These are phyloP conservation scores for Skeletonema grethae DNA, from an alignment of 108 stramenopile genomes.

Conservation along the genomic window DNA sequence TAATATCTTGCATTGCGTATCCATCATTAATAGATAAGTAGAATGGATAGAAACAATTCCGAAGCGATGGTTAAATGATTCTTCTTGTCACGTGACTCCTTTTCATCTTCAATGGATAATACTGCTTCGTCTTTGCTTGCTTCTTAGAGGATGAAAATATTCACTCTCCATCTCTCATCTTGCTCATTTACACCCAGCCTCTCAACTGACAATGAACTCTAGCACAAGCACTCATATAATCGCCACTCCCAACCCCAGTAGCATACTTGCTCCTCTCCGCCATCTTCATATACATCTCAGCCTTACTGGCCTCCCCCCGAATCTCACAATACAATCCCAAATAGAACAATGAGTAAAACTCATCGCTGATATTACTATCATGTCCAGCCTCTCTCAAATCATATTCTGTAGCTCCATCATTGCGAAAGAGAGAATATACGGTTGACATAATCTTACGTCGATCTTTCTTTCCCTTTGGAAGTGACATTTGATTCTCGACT, in stretches of 20 bases:
- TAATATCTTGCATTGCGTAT: too few relatives aligned
- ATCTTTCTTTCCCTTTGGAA: conserved; percentile 64
- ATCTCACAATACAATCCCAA: conserved; percentile 60
- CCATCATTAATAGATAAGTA: too few relatives aligned
- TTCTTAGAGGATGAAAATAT: too few relatives aligned
- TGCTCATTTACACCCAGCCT: conserved; percentile 41
- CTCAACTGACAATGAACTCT: conserved; percentile 62
- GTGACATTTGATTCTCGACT: conserved; percentile 39
- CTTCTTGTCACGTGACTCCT: too few relatives aligned
- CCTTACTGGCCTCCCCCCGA: conserved; percentile 56
- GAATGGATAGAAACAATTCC: too few relatives aligned
- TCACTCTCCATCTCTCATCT: not conserved
- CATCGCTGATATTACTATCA: conserved; percentile 53
- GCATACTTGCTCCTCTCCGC: conserved; percentile 64
- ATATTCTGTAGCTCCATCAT: conserved; percentile 64
- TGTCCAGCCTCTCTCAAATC: conserved; percentile 63
- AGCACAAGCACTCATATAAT: conserved; percentile 79
- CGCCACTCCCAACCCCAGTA: conserved; percentile 47
- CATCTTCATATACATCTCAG: conserved; percentile 64
- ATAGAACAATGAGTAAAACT: conserved; percentile 77
- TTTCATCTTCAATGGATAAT: too few relatives aligned
- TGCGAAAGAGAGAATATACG: conserved; percentile 66
- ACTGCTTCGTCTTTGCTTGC: too few relatives aligned
- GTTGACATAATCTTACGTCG: conserved; percentile 67
- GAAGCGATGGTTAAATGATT: too few relatives aligned